phyloP scores from a whole-genome alignment of 2,329 filamentous ascomycete genomes.

The Fusarium denticulatum region DNA sequence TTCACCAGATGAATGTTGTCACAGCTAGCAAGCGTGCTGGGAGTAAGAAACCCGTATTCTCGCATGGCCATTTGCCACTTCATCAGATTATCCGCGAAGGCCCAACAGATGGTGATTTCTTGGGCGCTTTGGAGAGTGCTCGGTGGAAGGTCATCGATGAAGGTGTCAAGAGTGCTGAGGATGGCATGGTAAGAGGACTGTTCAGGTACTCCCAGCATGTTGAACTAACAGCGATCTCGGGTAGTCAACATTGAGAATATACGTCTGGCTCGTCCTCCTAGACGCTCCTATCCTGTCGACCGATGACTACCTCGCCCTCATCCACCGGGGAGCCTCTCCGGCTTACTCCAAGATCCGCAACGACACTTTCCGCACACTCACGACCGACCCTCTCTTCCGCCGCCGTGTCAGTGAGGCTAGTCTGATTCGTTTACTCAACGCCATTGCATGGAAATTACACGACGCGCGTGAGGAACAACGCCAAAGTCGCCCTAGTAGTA shows the following conservation, averaged over 20 bases:
- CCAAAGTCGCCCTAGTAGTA: conserved; percentile 52
- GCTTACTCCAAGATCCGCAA: conserved; percentile 98
- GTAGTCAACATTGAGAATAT: conserved; percentile 91
- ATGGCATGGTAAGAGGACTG: conserved; percentile 75
- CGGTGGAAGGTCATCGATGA: conserved; percentile 79
- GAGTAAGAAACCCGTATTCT: conserved; percentile 55
- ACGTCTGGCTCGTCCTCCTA: conserved; percentile 94
- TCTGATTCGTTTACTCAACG: conserved; percentile 92
- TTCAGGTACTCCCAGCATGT: not conserved
- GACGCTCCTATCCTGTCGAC: conserved; percentile 86
- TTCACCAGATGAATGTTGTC: conserved; percentile 51
- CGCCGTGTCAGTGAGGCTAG: conserved; percentile 95
- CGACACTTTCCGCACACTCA: conserved; percentile 95
- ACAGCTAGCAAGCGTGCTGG: conserved; percentile 51
- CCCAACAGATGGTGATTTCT: conserved; percentile 75
- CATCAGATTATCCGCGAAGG: conserved; percentile 84
- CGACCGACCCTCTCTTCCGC: conserved; percentile 96
- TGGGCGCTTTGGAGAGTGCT: conserved; percentile 73
- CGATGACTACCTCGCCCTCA: conserved; percentile 86
- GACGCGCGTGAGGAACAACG: conserved; percentile 72
- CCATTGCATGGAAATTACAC: conserved; percentile 91
- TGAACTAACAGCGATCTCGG: not conserved
- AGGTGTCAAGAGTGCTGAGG: conserved; percentile 79
- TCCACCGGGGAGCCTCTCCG: conserved; percentile 92
- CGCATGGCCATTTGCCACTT: conserved; percentile 69